These are phyloP conservation scores for Verticillium nonalfalfae DNA, from an alignment of 2,329 filamentous ascomycete species.

Conservation along the genomic window DNA sequence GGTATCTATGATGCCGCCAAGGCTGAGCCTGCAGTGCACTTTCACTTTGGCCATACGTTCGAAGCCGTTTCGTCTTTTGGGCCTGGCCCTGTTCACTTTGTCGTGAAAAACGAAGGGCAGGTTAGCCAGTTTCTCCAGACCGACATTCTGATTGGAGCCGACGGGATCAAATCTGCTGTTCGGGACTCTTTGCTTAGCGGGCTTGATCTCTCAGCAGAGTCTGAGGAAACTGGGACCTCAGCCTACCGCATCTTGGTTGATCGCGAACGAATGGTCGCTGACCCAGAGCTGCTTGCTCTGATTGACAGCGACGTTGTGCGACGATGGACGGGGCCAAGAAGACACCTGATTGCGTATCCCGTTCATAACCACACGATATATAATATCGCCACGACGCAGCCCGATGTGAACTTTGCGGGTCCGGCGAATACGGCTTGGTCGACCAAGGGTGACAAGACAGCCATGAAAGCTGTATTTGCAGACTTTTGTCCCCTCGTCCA, in stretches of 20 bases:
- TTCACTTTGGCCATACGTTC: slow-evolving; percentile 57
- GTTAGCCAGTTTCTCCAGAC: slow-evolving; percentile 40
- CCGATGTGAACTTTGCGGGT: slow-evolving; percentile 49
- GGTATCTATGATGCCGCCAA: slow-evolving; percentile 64
- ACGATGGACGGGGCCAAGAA: slow-evolving; percentile 59
- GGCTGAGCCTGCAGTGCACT: slow-evolving; percentile 53
- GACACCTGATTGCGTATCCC: slow-evolving; percentile 63
- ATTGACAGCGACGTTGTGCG: slow-evolving; percentile 51
- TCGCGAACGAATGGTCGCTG: slow-evolving; percentile 51
- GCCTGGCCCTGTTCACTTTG: slow-evolving; percentile 51
- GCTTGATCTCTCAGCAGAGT: slow-evolving; percentile 35
- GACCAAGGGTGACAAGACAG: slow-evolving; percentile 51
- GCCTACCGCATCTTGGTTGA: slow-evolving; percentile 49
- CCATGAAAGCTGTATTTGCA: slow-evolving; percentile 52
- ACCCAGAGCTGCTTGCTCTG: slow-evolving; percentile 58
- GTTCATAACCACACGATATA: slow-evolving; percentile 58
- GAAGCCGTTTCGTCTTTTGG: slow-evolving; percentile 51
- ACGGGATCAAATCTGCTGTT: slow-evolving; percentile 45
- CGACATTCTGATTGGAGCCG: slow-evolving; percentile 45
- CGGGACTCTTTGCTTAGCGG: slow-evolving; percentile 45
- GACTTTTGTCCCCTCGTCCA: slow-evolving; percentile 57
- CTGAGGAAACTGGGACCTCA: slow-evolving; percentile 42
- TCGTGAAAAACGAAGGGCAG: slow-evolving; percentile 47
- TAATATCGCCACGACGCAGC: slow-evolving; percentile 59
- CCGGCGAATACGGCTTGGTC: slow-evolving; percentile 51